Conservation (phyloP, 1,284 basidiomycete genomes). For the Puccinia novopanici region DNA sequence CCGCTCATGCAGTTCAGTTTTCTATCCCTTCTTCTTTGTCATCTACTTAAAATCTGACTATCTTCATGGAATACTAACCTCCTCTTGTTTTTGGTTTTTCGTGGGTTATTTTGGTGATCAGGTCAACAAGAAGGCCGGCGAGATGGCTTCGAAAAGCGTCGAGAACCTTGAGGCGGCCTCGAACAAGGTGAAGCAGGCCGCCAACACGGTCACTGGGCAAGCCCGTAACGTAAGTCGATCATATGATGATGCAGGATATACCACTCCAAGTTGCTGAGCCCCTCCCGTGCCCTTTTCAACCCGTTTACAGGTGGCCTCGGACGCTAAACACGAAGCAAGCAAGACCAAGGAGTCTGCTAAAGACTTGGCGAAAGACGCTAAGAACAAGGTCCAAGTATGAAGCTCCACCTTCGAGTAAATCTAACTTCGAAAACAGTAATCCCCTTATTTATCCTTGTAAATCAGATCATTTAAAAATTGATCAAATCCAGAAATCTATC, state of each 20-base stretch:
- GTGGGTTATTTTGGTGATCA: neutral
- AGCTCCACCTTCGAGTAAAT: neutral
- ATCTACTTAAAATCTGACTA: neutral
- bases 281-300: neutral
- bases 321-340: conserved; percentile 25
- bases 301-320: neutral
- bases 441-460: neutral
- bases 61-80: neutral
- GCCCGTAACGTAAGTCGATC: conserved; percentile 7
- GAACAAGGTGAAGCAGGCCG: conserved; percentile 24
- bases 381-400: conserved; percentile 27
- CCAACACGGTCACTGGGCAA: conserved; percentile 14
- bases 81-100: neutral
- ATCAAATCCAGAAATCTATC: neutral
- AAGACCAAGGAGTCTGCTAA: conserved; percentile 38
- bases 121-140: conserved; percentile 34
- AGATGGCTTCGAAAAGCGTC: conserved; percentile 19
- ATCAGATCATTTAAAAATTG: neutral
- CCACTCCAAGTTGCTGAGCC: neutral
- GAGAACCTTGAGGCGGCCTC: conserved; percentile 32
- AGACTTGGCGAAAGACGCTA: conserved; percentile 28
- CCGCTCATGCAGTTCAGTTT: conserved; percentile 28
- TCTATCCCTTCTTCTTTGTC: neutral
- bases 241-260: no score
- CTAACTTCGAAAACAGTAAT: neutral